Base-by-base conservation (phyloP, 192 early-diverging fungal species). In the Backusella macrospora region DNA sequence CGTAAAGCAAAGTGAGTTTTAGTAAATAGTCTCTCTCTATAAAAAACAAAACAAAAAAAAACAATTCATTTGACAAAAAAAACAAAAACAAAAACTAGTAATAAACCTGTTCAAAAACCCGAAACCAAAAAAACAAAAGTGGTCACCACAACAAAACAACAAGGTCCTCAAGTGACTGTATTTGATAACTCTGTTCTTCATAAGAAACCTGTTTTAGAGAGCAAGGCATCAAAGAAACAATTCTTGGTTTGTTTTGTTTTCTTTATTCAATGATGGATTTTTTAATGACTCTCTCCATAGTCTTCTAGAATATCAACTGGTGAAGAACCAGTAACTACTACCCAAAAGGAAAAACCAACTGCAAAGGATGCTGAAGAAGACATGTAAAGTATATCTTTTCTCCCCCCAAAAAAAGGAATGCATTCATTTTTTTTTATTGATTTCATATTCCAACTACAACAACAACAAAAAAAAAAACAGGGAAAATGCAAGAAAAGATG, bases 291-390 rank as follows among this genome's bases (percentile, higher is more conserved):
- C 6, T 13, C 48, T 23, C 62, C 42, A 18, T 40, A 82, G 81
- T 76, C 75, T 8, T 73, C 72, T 5, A 82, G 67, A 42, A 62
- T 79, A 13, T 73, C 75, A 40, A 79, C 65, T 66, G 49, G 69
- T 21, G 49, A 55, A 34, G 76, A 77, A 29, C 55, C 70, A 29
- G 43, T 39, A 10, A 26, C 62, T 16, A 40, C 37, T 6, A 42
- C 40, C 37, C 63, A 74, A 29, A 75, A 66, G 55, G 37, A 63
- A 8, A 69, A 69, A 13, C 43, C 49, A 12, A 62, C 44, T 15
- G 42, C 34, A 15, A 68, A 78, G 42, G 74, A 77, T 10, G 34
- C 55, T 44, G 82, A 81, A 64, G 80, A 84, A 42, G 82, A 84
- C n/a, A 73, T 77, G 75, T 80, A 77, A 73, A 72, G 73, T 42